Conservation (phyloP, 805 yeast species). For the Phaffomyces antillensis region DNA sequence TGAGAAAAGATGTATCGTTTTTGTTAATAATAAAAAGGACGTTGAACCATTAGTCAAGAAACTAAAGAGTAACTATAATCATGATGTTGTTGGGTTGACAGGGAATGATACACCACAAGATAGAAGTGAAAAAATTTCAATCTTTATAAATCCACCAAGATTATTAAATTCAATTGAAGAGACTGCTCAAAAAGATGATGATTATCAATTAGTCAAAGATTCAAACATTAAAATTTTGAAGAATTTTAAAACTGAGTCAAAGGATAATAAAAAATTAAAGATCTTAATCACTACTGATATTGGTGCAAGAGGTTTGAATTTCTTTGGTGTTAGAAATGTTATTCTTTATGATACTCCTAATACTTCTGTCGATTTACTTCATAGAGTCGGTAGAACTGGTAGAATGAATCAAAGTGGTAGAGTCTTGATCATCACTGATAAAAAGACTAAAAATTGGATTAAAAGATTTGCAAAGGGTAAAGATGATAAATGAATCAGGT, state of each 20-base stretch:
- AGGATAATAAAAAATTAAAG: constrained; percentile 36
- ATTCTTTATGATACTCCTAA: constrained; percentile 81
- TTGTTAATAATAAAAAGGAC: constrained; percentile 69
- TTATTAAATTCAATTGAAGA: constrained; percentile 23
- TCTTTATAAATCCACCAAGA: constrained; percentile 59
- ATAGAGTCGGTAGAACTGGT: constrained; percentile 92
- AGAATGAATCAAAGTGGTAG: constrained; percentile 86
- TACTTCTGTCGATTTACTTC: constrained; percentile 79
- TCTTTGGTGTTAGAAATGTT: constrained; percentile 73
- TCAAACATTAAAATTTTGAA: constrained; percentile 27
- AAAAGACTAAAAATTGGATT: constrained; percentile 68
- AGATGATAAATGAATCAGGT: constrained; percentile 38
- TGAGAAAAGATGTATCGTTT: constrained; percentile 76
- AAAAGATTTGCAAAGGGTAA: constrained; percentile 45
- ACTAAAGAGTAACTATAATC: constrained; percentile 42
- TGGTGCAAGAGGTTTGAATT: constrained; percentile 84
- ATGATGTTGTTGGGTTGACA: constrained; percentile 57
- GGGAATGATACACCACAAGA: constrained; percentile 59
- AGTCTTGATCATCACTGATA: constrained; percentile 71
- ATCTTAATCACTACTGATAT: constrained; percentile 85
- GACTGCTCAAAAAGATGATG: constrained; percentile 9
- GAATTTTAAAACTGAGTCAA: background rate
- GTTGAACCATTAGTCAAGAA: constrained; percentile 52
- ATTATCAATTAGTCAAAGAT: constrained; percentile 21
- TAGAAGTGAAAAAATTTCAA: constrained; percentile 47